phyloP scores from a whole-genome alignment of 345 rosid genomes.

The Syzygium oleosum region DNA sequence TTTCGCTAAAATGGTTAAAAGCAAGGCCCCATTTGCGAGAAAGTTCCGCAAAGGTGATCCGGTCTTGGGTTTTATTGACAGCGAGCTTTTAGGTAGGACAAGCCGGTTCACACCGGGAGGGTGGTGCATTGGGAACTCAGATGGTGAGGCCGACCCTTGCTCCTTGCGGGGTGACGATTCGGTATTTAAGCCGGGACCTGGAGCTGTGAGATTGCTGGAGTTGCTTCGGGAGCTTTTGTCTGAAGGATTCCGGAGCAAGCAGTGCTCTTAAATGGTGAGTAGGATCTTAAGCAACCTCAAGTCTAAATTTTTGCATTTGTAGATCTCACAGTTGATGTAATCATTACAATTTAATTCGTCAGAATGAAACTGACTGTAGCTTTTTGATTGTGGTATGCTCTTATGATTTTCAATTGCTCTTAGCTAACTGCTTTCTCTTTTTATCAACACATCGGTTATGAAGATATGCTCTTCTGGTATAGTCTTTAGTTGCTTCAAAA shows the following conservation, averaged over 20 bases:
- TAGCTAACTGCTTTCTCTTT: neutral
- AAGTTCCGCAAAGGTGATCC: conserved; percentile 66
- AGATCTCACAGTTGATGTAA: conserved; percentile 4
- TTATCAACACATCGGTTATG: neutral
- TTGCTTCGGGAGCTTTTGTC: conserved; percentile 47
- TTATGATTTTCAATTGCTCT: neutral
- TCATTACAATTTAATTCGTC: neutral
- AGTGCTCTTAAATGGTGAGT: conserved; percentile 27
- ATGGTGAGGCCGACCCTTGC: conserved; percentile 50
- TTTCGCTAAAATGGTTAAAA: conserved; percentile 62
- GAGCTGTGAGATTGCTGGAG: conserved; percentile 54
- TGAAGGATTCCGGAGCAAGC: conserved; percentile 43
- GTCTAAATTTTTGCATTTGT: conserved; percentile 19
- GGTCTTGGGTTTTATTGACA: conserved; percentile 69
- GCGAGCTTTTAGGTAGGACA: conserved; percentile 52
- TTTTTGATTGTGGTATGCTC: neutral
- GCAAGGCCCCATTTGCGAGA: conserved; percentile 81
- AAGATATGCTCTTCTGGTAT: neutral
- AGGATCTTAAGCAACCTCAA: conserved; percentile 1
- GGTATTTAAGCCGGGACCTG: conserved; percentile 56
- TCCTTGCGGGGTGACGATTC: conserved; percentile 43
- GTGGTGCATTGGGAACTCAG: conserved; percentile 66
- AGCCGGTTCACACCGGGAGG: conserved; percentile 60
- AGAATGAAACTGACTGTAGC: neutral
- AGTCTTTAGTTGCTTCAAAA: neutral